Evolutionary conservation across 2,329 filamentous ascomycete genomes (phyloP), one percentile per base, ranked within the genome.

Genomic region (Pseudopithomyces maydicus): DNA sequence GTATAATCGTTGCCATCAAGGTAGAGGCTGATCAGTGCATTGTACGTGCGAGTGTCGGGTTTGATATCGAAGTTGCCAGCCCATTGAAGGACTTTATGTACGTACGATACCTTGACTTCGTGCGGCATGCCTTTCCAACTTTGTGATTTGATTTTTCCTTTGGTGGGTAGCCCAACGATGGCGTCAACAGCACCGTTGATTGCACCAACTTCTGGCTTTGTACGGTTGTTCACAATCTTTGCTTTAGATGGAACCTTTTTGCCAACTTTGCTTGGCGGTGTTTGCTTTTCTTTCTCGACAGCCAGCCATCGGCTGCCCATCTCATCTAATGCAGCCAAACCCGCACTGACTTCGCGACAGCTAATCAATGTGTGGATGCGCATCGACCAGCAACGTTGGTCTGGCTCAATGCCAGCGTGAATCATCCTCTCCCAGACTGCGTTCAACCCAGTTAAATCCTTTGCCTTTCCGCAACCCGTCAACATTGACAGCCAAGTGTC

Each of bases 401-500:
- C 90, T 4, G 91, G 85, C 61, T 82, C 76, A 10, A 86, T 67
- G 1, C 84, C 84, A 1, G 85, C 82, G 8, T 69, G 70, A 3
- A 83, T 67, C 75, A 95, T 85, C 61, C 84, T 85, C 0, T 75
- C 64, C 91, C 91, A 96, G 32, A 92, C 81, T 1, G 80, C 80
- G 54, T 88, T 84, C 58, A 93, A 79, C 20, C 82, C 85, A n/a
- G 78, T 72, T 0, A 80, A 62, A 64, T 91, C 87, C 52, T 81
- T 80, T 48, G 85, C 81, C 48, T 80, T 81, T 68, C 83, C 84
- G 74, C 88, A 91, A 1, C 90, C 90, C 54, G 85, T 81, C 63
- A 95, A 84, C 84, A 95, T 89, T 42, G 85, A 79, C 38, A 87
- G 89, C 84, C 90, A 95, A 0, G 90, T 89, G 63, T 79, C 82